Conservation (phyloP, 306 rosid genomes). For the Luffa aegyptiaca region DNA sequence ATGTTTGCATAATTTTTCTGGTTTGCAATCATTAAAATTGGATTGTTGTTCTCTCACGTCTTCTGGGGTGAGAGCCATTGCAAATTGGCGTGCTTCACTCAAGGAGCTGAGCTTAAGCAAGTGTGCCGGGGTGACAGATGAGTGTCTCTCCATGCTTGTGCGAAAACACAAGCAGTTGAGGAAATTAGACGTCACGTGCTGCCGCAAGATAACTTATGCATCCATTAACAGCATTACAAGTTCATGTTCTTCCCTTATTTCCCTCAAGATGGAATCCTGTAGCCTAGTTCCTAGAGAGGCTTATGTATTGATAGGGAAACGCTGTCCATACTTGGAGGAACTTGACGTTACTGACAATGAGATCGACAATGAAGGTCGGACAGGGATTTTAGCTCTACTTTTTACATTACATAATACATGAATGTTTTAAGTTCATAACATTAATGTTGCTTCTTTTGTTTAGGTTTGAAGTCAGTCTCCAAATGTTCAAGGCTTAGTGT, state of each 20-base stretch:
- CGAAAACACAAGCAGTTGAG: constrained; percentile 34
- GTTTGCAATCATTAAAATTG: constrained; percentile 37
- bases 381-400: neutral
- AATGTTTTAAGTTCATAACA: neutral
- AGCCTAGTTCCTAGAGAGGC: constrained; percentile 42
- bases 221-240: constrained; percentile 37
- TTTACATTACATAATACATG: neutral
- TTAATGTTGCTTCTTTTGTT: constrained; percentile 8
- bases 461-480: constrained; percentile 65
- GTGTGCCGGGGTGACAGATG: constrained; percentile 47
- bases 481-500: constrained; percentile 50
- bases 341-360: constrained; percentile 57
- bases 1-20: constrained; percentile 29
- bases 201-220: constrained; percentile 38
- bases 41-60: constrained; percentile 44
- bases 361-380: constrained; percentile 46
- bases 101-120: constrained; percentile 54
- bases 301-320: constrained; percentile 41
- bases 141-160: constrained; percentile 36
- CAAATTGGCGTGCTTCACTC: constrained; percentile 38
- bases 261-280: constrained; percentile 64
- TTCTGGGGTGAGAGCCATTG: constrained; percentile 40
- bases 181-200: constrained; percentile 54
- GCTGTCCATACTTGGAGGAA: constrained; percentile 47
- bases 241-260: constrained; percentile 45